Conservation (phyloP, 768 basidiomycete genomes). For the Xerocomus brunneocitrinus region DNA sequence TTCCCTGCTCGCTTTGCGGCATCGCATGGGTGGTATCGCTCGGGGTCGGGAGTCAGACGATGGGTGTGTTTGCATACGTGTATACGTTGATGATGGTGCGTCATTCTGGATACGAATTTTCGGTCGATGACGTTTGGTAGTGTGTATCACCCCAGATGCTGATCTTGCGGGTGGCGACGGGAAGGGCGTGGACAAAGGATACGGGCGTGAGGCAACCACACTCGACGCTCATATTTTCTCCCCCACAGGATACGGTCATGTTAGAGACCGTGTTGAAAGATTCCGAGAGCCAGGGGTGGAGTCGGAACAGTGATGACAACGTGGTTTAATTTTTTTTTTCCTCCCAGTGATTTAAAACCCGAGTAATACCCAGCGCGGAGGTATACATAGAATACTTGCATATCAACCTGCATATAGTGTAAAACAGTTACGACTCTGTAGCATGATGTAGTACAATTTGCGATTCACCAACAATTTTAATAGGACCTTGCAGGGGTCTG, state of each 20-base stretch:
- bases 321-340: neutral
- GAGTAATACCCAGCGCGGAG: neutral
- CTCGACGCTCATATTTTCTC: slow-evolving; percentile 8
- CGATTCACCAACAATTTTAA: no score
- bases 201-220: neutral
- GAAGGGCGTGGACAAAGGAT: slow-evolving; percentile 6
- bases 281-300: neutral
- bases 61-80: neutral
- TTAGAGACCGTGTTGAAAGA: neutral
- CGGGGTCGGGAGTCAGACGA: neutral
- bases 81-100: neutral
- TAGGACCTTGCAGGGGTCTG: no score
- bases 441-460: no score
- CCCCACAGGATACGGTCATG: neutral
- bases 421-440: no score
- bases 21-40: neutral
- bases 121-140: neutral
- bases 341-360: neutral
- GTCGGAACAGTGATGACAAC: neutral
- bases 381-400: neutral
- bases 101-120: no score
- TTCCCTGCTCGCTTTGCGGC: no score
- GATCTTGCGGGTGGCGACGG: slow-evolving; percentile 7
- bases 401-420: no score
- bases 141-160: slow-evolving; percentile 1